phyloP scores from a whole-genome alignment of 75 land plant genomes.

The Selaginella moellendorffii region DNA sequence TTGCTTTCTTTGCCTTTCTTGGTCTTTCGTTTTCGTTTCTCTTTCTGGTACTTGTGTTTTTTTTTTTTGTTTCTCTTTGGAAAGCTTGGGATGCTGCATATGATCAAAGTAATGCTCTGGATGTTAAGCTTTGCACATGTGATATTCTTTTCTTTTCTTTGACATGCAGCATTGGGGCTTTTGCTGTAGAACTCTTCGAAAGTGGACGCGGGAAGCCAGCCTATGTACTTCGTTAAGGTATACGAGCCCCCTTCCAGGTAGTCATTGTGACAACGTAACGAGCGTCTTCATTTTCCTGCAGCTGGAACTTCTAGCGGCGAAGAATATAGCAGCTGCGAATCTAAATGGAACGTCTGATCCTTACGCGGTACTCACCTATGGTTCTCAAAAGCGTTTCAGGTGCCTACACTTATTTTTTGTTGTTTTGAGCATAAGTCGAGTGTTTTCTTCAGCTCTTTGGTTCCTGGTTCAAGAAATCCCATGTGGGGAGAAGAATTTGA shows the following conservation, averaged over 20 bases:
- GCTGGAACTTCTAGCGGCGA: conserved; percentile 92
- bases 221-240: conserved; percentile 46
- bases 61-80: too few species aligned
- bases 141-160: conserved; percentile 24
- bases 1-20: not conserved
- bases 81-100: not conserved
- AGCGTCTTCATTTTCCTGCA: conserved; percentile 20
- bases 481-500: conserved; percentile 99
- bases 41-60: too few species aligned
- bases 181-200: conserved; percentile 43
- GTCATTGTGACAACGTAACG: too few species aligned
- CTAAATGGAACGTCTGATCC: conserved; percentile 99
- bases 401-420: conserved; percentile 11
- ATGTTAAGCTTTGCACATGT: conserved; percentile 14
- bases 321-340: conserved; percentile 83
- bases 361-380: conserved; percentile 92
- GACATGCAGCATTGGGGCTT: conserved; percentile 43
- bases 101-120: not conserved
- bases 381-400: conserved; percentile 86
- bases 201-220: conserved; percentile 30
- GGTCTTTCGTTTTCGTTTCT: not conserved
- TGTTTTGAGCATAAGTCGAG: not conserved
- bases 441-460: conserved; percentile 63
- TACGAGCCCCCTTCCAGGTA: too few species aligned
- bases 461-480: conserved; percentile 97